Evolutionary conservation across 163 green algal species (phyloP).

Genomic region (Scenedesmus sp.): DNA sequence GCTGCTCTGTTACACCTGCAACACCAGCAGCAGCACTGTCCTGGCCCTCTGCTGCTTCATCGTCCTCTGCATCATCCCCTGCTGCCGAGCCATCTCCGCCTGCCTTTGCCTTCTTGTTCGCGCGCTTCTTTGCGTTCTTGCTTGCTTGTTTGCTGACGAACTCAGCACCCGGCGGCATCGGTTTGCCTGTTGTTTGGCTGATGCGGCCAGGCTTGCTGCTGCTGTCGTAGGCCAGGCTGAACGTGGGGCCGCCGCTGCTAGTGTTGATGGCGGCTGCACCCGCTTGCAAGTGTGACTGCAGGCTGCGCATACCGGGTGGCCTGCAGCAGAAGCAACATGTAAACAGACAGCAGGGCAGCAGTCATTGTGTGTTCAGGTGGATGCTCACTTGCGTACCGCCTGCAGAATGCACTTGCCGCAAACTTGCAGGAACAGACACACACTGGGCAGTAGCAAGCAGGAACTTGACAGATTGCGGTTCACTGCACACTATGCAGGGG

Average conservation of each 20-base stretch:
- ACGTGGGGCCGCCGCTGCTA: constrained; percentile 61
- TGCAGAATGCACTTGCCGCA: background rate
- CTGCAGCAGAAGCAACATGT: constrained; percentile 29
- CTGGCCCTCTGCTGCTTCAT: background rate
- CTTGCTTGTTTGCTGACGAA: constrained; percentile 78
- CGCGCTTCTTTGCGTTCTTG: constrained; percentile 89
- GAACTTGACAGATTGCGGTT: background rate
- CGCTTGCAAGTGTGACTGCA: constrained; percentile 31
- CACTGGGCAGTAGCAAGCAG: background rate
- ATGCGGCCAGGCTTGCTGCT: constrained; percentile 77
- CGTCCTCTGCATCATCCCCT: constrained; percentile 47
- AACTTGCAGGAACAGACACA: background rate
- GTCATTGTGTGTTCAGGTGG: too few species aligned
- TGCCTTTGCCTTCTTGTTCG: constrained; percentile 76
- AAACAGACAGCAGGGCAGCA: background rate
- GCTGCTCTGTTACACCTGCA: constrained; percentile 17
- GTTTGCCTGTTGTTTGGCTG: constrained; percentile 16
- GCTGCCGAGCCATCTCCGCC: constrained; percentile 38
- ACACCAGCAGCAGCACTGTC: background rate
- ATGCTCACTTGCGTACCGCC: too few species aligned
- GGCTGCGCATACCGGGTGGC: constrained; percentile 36
- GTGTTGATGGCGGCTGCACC: constrained; percentile 51
- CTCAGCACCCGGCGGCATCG: constrained; percentile 61
- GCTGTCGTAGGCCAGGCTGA: constrained; percentile 80
- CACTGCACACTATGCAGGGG: background rate